Evolutionary conservation across 2,329 filamentous ascomycete species (phyloP).

Genomic region (Ophiostoma quercus): DNA sequence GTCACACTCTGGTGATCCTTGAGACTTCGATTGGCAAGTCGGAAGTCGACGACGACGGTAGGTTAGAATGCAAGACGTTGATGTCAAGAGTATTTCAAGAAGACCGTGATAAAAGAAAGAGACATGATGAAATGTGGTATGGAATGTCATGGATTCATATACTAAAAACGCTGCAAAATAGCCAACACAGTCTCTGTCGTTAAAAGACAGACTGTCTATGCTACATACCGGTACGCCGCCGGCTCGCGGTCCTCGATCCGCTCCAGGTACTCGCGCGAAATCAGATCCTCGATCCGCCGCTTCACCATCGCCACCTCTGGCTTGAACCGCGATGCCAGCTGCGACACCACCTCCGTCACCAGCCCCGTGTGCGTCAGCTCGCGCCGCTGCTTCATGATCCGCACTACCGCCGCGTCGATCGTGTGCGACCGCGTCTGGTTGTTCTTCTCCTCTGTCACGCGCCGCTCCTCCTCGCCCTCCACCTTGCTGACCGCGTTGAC

Average conservation of each 20-base stretch:
- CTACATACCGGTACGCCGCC: slow-evolving; percentile 65
- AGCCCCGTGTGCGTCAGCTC: slow-evolving; percentile 64
- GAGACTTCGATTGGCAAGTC: too few species aligned
- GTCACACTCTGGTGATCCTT: too few species aligned
- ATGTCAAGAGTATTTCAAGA: too few species aligned
- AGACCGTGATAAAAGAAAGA: too few species aligned
- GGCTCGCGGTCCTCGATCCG: slow-evolving; percentile 62
- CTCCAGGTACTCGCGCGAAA: slow-evolving; percentile 72
- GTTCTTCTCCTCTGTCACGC: slow-evolving; percentile 70
- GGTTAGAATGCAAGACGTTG: too few species aligned
- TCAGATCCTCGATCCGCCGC: slow-evolving; percentile 71
- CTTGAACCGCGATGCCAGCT: slow-evolving; percentile 64
- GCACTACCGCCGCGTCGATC: slow-evolving; percentile 70
- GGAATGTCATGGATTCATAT: neutral
- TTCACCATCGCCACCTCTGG: slow-evolving; percentile 75
- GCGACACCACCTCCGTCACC: slow-evolving; percentile 65
- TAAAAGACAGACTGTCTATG: slow-evolving; percentile 38
- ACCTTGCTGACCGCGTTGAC: slow-evolving; percentile 78
- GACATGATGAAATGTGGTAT: neutral
- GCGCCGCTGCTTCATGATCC: slow-evolving; percentile 85
- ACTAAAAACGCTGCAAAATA: slow-evolving; percentile 10
- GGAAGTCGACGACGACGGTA: too few species aligned
- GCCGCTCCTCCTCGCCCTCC: slow-evolving; percentile 65
- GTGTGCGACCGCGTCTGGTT: slow-evolving; percentile 65
- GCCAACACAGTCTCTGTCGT: neutral